These are phyloP conservation scores for Russula earlei DNA, from an alignment of 768 basidiomycete genomes.

Conservation along the genomic window DNA sequence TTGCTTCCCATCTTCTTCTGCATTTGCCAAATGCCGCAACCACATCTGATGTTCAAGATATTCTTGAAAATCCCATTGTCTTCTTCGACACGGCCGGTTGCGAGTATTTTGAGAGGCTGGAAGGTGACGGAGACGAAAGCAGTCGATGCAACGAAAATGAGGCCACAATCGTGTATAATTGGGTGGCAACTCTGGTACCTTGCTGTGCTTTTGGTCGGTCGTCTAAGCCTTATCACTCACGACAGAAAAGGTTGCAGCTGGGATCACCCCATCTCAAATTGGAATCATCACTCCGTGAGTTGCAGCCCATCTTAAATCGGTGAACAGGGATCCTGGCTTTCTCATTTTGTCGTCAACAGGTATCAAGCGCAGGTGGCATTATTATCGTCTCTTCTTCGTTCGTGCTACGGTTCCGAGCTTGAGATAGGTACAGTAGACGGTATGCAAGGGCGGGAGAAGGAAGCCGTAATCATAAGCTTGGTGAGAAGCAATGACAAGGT, in stretches of 20 bases:
- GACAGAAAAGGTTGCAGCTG: slow-evolving; percentile 41
- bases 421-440: slow-evolving; percentile 96
- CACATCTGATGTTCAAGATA: slow-evolving; percentile 52
- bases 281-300: slow-evolving; percentile 80
- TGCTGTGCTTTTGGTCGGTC: not conserved
- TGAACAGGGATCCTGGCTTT: not conserved
- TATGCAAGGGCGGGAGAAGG: slow-evolving; percentile 95
- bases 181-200: slow-evolving; percentile 72
- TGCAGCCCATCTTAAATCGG: not conserved
- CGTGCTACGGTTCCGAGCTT: slow-evolving; percentile 53
- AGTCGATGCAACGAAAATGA: slow-evolving; percentile 95
- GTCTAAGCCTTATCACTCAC: not conserved
- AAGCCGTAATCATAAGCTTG: slow-evolving; percentile 85
- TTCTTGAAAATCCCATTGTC: slow-evolving; percentile 67
- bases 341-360: slow-evolving; percentile 29
- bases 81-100: slow-evolving; percentile 95
- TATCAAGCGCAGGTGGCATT: slow-evolving; percentile 94
- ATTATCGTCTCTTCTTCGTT: slow-evolving; percentile 66
- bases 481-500: slow-evolving; percentile 88
- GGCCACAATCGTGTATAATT: slow-evolving; percentile 70
- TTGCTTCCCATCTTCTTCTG: slow-evolving; percentile 59
- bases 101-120: slow-evolving; percentile 81
- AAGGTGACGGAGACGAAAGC: slow-evolving; percentile 77
- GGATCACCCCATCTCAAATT: slow-evolving; percentile 62
- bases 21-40: slow-evolving; percentile 51